Evolutionary conservation across 140 eudicot species (phyloP).

Genomic region (Stevia rebaudiana): DNA sequence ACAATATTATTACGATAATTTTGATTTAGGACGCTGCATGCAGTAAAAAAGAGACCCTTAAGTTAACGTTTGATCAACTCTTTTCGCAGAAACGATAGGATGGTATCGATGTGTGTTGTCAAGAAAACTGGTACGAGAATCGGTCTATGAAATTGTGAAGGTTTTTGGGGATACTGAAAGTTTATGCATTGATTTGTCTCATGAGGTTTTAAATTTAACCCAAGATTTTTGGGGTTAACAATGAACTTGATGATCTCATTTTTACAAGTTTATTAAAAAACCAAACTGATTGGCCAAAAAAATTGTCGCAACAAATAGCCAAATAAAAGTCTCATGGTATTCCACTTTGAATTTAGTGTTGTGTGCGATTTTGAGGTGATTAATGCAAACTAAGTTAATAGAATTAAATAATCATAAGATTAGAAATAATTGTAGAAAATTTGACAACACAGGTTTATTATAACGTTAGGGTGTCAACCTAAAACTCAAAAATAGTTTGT

Average conservation of each 20-base stretch:
- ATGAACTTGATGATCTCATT: constrained; percentile 8
- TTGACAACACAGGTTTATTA: too few species aligned
- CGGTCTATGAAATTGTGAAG: constrained; percentile 17
- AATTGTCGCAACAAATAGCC: not conserved
- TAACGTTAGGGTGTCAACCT: too few species aligned
- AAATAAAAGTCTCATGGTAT: not conserved
- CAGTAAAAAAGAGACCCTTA: not conserved
- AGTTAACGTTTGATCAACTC: not conserved
- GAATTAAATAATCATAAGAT: too few species aligned
- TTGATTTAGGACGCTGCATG: not conserved
- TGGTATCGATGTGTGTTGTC: constrained; percentile 1
- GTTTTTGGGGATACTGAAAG: constrained; percentile 8
- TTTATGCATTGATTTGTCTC: not conserved
- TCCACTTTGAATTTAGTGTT: not conserved
- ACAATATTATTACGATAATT: not conserved
- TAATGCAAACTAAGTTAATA: too few species aligned
- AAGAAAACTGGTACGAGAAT: constrained; percentile 14
- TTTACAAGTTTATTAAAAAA: constrained; percentile 10
- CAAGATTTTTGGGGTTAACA: not conserved
- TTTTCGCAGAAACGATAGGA: constrained; percentile 17
- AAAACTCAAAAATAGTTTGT: too few species aligned
- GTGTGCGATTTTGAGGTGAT: not conserved
- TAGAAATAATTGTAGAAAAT: too few species aligned
- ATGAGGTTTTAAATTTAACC: not conserved
- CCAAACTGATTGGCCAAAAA: not conserved